A percentile compares a stretch with the other conserved stretches of the same genome.
Conservation (phyloP, 345 rosid genomes). For the Luvunga scandens region DNA sequence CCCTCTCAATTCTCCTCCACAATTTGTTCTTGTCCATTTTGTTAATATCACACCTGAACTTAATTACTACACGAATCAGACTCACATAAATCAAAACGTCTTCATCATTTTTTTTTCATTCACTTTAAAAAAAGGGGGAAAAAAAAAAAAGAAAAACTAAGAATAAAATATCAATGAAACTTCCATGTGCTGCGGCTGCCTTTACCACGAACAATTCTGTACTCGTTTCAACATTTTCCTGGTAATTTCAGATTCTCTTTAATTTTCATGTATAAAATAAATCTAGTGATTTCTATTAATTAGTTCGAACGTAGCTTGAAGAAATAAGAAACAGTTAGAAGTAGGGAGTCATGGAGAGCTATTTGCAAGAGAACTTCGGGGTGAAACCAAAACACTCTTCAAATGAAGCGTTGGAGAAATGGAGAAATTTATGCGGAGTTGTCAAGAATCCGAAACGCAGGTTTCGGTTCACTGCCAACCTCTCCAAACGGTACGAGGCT, state of each 20-base stretch:
- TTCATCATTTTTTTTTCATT: neutral
- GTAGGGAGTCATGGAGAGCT: conserved; percentile 50
- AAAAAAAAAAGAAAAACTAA: too few relatives aligned
- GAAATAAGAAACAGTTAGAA: neutral
- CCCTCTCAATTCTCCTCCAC: neutral
- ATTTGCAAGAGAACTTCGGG: conserved; percentile 59
- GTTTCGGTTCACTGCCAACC: conserved; percentile 84
- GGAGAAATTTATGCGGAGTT: conserved; percentile 66
- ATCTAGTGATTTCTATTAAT: too few relatives aligned
- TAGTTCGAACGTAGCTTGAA: neutral
- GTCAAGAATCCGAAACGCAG: conserved; percentile 90
- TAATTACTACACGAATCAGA: neutral
- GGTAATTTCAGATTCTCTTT: neutral
- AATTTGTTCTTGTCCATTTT: neutral
- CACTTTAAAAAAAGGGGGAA: too few relatives aligned
- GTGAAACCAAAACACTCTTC: conserved; percentile 68
- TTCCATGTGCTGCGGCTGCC: neutral
- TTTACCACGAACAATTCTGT: neutral
- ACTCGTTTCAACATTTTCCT: neutral
- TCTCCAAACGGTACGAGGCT: conserved; percentile 82
- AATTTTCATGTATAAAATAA: neutral
- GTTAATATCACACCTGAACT: neutral
- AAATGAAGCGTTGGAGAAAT: conserved; percentile 59
- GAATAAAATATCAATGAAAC: neutral
- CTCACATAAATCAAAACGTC: neutral